Conservation (phyloP, 768 basidiomycete genomes). For the Tulasnella calospora region DNA sequence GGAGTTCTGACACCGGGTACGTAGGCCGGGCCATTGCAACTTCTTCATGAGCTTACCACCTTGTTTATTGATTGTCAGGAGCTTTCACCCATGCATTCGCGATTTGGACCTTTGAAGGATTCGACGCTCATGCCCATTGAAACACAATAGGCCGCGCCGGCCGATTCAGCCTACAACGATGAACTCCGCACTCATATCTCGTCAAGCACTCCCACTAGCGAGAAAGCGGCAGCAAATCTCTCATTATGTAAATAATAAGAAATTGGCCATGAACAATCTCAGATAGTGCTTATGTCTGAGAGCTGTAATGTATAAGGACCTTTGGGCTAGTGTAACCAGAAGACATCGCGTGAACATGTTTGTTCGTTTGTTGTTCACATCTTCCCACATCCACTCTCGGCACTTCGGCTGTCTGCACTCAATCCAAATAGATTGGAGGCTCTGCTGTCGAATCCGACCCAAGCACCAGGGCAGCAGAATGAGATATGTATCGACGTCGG, state of each 20-base stretch:
- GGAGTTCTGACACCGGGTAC: neutral
- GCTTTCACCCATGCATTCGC: neutral
- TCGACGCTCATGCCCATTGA: too few relatives aligned
- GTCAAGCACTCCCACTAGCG: too few relatives aligned
- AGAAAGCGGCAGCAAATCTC: too few relatives aligned
- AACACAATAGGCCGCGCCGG: too few relatives aligned
- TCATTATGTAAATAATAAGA: too few relatives aligned
- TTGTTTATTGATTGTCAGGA: neutral
- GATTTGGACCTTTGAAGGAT: too few relatives aligned
- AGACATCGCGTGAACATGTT: neutral
- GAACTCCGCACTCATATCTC: too few relatives aligned
- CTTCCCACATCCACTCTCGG: neutral
- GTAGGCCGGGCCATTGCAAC: neutral
- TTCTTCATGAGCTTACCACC: neutral
- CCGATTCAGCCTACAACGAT: too few relatives aligned
- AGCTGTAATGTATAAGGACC: neutral
- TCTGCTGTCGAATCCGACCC: neutral
- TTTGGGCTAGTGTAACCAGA: neutral
- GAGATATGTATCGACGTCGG: neutral
- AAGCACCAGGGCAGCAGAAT: neutral
- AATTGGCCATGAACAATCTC: too few relatives aligned
- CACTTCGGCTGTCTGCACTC: neutral
- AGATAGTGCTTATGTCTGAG: too few relatives aligned
- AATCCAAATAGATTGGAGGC: neutral
- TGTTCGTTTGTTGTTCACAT: neutral